phyloP scores from a whole-genome alignment of 1,284 basidiomycete species.

The Marasmius oreades region DNA sequence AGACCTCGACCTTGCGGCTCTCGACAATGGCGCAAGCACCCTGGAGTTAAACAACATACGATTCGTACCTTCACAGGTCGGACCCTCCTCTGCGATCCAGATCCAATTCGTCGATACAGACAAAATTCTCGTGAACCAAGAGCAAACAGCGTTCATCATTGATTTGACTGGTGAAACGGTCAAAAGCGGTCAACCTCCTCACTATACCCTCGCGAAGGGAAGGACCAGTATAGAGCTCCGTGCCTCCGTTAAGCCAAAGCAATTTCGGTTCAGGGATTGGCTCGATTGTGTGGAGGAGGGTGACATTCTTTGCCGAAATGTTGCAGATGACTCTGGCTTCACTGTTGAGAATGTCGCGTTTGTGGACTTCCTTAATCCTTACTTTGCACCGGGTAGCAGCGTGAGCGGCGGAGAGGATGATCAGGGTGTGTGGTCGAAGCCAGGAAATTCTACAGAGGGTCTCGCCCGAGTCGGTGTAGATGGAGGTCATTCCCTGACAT shows the following conservation, averaged over 20 bases:
- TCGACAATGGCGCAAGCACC: slow-evolving; percentile 28
- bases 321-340: slow-evolving; percentile 5
- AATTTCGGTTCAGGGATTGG: slow-evolving; percentile 1
- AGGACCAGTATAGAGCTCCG: slow-evolving; percentile 53
- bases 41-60: slow-evolving; percentile 28
- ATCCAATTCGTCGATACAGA: slow-evolving; percentile 49
- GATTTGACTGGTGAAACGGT: slow-evolving; percentile 47
- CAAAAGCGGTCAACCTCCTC: slow-evolving; percentile 44
- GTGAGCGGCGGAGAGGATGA: slow-evolving; percentile 26
- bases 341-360: slow-evolving; percentile 47
- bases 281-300: not conserved
- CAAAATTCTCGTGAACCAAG: slow-evolving; percentile 58
- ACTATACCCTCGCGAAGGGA: slow-evolving; percentile 48
- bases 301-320: not conserved
- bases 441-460: slow-evolving; percentile 59
- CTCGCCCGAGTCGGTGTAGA: slow-evolving; percentile 62
- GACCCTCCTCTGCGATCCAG: slow-evolving; percentile 35
- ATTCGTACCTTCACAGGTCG: slow-evolving; percentile 45
- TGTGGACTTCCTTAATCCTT: slow-evolving; percentile 65
- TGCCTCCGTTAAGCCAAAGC: slow-evolving; percentile 27
- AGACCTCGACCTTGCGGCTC: slow-evolving; percentile 46
- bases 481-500: slow-evolving; percentile 67
- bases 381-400: slow-evolving; percentile 40
- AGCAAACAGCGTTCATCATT: slow-evolving; percentile 47
- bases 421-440: slow-evolving; percentile 62